Conservation (phyloP, 768 basidiomycete species). For the Kwoniella botswanensis region DNA sequence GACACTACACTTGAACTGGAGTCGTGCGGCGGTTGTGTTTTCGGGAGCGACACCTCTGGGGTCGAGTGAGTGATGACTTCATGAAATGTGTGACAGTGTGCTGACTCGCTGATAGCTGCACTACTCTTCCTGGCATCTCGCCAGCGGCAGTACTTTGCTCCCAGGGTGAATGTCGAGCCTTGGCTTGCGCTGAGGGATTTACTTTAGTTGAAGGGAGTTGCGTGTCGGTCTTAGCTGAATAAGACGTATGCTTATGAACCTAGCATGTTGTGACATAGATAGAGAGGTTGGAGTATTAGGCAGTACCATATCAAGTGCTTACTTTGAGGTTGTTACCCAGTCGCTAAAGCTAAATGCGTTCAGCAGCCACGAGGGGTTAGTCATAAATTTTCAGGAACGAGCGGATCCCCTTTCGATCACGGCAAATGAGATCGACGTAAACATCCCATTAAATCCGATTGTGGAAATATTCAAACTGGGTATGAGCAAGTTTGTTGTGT, state of each 20-base stretch:
- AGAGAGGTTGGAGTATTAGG: neutral
- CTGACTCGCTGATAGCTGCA: neutral
- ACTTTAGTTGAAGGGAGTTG: neutral
- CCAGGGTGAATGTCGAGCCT: neutral
- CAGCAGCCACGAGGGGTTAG: neutral
- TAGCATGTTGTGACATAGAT: neutral
- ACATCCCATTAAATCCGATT: neutral
- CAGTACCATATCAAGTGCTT: no score
- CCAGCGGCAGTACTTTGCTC: neutral
- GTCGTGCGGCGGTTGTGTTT: neutral
- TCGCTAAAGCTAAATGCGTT: no score
- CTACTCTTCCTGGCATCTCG: neutral
- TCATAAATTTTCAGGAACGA: neutral
- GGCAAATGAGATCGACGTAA: neutral
- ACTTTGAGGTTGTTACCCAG: no score
- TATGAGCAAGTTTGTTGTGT: neutral
- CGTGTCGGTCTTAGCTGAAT: neutral
- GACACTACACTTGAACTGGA: neutral
- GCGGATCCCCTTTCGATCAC: neutral
- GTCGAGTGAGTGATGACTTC: neutral
- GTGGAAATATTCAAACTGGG: neutral
- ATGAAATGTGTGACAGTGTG: neutral
- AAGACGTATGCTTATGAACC: neutral
- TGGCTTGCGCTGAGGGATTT: neutral
- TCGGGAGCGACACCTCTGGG: neutral